Base-by-base conservation (phyloP, 164 flowering plant species). In the Paratinospora sagittata region DNA sequence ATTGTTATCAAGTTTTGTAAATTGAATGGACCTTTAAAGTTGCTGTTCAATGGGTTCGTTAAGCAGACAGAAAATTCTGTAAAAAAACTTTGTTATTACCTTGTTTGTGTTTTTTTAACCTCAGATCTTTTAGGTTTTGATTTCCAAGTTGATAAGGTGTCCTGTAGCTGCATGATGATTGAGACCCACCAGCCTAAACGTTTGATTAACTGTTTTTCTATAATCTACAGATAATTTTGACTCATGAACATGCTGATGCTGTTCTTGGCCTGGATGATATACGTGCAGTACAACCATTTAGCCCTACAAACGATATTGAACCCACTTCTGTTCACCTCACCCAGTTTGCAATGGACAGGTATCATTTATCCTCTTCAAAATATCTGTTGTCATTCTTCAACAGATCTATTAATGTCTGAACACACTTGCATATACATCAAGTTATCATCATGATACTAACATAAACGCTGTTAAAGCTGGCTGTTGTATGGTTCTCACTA, bases 191-290 rank as follows among this genome's bases (percentile, higher is more conserved):
- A 49, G 19, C 19, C 17, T 17, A 49, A 17, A 37, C n/a, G 27
- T 63, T 27, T 16, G 26, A 43, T 67, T 49, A 45, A 27, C 39
- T 33, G 41, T 33, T 6, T 47, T 57, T 30, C 34, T 30, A 30
- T 30, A 30, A 30, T 41, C 33, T 68, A 60, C 97, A 30, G 34
- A 84, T 96, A 69, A 80, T 96, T 79, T 30, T 30, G 34, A 30
- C 34, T 71, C 99, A 96, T 82, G 99, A 96, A 74, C 99, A 96
- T 83, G 98, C 99, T 76, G 99, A 96, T 87, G 99, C 99, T 63
- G 84, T 88, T 82, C 92, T 90, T 78, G 99, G 99, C 70, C 79
- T 93, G 75, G 97, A 91, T 83, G 99, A 96, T 80, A 76, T 96
- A 69, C 95, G 96, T 75, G 79, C 82, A 24, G 85, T 96, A 63